Conservation (phyloP, 1,284 basidiomycete species). For the Austroboletus niveus region DNA sequence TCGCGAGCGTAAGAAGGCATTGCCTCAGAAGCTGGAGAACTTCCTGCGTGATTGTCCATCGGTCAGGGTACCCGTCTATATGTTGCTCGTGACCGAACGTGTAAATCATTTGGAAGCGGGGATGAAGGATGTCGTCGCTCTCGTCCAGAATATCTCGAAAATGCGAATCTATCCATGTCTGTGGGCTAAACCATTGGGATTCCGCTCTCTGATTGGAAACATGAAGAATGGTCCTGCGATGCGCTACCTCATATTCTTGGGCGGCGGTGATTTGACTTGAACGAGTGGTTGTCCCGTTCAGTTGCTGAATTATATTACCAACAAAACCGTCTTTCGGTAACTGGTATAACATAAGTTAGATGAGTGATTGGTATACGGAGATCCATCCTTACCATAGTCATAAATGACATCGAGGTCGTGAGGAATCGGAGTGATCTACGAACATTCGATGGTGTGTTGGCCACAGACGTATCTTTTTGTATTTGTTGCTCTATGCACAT, state of each 20-base stretch:
- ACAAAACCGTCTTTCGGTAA: background rate
- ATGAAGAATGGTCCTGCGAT: background rate
- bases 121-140: slow-evolving; percentile 42
- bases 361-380: background rate
- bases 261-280: too few relatives aligned
- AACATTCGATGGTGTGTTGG: background rate
- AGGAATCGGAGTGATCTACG: background rate
- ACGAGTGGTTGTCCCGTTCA: background rate
- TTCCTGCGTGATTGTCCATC: slow-evolving; percentile 46
- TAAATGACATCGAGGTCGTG: background rate
- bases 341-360: background rate
- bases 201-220: too few relatives aligned
- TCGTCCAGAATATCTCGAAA: slow-evolving; percentile 42
- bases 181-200: slow-evolving; percentile 13
- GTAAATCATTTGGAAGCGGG: slow-evolving; percentile 42
- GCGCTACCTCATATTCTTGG: background rate
- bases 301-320: background rate
- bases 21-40: slow-evolving; percentile 30
- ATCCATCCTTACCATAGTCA: background rate
- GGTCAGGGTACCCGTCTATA: slow-evolving; percentile 44
- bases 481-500: slow-evolving; percentile 9
- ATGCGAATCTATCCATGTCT: slow-evolving; percentile 28
- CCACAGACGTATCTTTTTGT: background rate
- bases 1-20: slow-evolving; percentile 7
- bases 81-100: slow-evolving; percentile 40